A percentile compares a stretch with the other conserved stretches of the same genome.
phyloP scores from a whole-genome alignment of 2,329 filamentous ascomycete genomes.

The Sporothrix inflata region DNA sequence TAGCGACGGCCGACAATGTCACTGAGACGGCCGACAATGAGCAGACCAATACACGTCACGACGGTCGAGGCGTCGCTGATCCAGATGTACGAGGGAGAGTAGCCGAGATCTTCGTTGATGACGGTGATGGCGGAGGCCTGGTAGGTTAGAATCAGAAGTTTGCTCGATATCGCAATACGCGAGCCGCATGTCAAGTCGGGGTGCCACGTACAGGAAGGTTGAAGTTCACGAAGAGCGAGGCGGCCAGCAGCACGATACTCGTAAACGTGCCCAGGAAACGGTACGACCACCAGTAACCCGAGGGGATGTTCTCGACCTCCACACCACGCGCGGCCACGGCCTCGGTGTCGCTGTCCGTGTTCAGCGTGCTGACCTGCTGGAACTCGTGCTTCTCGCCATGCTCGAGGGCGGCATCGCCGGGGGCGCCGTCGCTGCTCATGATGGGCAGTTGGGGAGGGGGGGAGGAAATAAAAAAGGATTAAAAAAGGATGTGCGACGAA shows the following conservation, averaged over 20 bases:
- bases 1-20: constrained; percentile 47
- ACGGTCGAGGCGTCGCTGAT: constrained; percentile 30
- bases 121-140: constrained; percentile 30
- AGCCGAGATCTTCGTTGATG: constrained; percentile 31
- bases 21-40: constrained; percentile 43
- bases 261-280: constrained; percentile 29
- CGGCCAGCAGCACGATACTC: constrained; percentile 27
- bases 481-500: not conserved
- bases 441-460: not conserved
- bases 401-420: constrained; percentile 22
- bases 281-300: constrained; percentile 30
- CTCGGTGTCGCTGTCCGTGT: constrained; percentile 23
- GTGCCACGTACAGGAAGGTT: constrained; percentile 22
- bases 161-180: not conserved
- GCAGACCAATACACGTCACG: constrained; percentile 40
- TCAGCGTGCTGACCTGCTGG: not conserved
- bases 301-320: constrained; percentile 28
- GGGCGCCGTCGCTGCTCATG: constrained; percentile 22
- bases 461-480: not conserved
- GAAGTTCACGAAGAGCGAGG: constrained; percentile 27
- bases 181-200: not conserved
- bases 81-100: constrained; percentile 29
- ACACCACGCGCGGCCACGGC: constrained; percentile 25
- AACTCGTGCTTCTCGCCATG: constrained; percentile 19
- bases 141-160: not conserved